Base-by-base conservation (phyloP, 1,284 basidiomycete species). In the Paramarasmius palmivorus region DNA sequence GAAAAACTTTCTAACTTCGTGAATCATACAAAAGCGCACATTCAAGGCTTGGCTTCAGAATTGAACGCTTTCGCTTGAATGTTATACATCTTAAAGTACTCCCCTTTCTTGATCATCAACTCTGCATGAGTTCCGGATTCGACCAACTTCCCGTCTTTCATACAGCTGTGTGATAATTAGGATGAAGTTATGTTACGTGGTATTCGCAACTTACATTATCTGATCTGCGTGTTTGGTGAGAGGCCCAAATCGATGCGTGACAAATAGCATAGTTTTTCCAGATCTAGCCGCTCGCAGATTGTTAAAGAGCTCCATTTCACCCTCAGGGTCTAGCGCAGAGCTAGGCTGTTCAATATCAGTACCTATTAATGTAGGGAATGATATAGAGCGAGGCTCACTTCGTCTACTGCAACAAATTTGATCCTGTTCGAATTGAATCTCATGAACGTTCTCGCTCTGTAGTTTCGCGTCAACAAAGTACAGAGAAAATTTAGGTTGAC, bases 171-270 rank as follows among this genome's bases (percentile, higher is more conserved):
- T 17, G 15, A 17, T 5, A 26, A 10, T 26, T 29, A n/a, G 23
- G 22, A 46, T 22, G n/a, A 22, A 57, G 25, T 17, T 41, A 52
- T 6, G 46, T 35, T 39, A 12, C 22, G 36, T 49, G 48, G 35
- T 35, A n/a, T 20, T 25, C 26, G 3, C 60, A 65, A 59, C 72
- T 29, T 58, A 86, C 84, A 87, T 61, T 38, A 88, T 83, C 12
- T 80, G 57, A 62, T 88, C 85, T 0, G 86, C 84, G 56, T 82
- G 71, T 52, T 79, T 78, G 1, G 84, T 86, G 37, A 88, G 69
- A 62, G 84, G 82, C 3, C 84, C 86, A 57, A 88, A 87, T 3
- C 85, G 75, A 65, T 88, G 86, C 0, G 86, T 86, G 2, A 86
- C 83, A 57, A 86, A 87, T 2, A 88, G 69, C 78, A 87, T 81